A percentile compares a stretch with the other conserved stretches of the same genome.
phyloP scores from a whole-genome alignment of 2,329 filamentous ascomycete genomes.

The Endoconidiophora laricicola region DNA sequence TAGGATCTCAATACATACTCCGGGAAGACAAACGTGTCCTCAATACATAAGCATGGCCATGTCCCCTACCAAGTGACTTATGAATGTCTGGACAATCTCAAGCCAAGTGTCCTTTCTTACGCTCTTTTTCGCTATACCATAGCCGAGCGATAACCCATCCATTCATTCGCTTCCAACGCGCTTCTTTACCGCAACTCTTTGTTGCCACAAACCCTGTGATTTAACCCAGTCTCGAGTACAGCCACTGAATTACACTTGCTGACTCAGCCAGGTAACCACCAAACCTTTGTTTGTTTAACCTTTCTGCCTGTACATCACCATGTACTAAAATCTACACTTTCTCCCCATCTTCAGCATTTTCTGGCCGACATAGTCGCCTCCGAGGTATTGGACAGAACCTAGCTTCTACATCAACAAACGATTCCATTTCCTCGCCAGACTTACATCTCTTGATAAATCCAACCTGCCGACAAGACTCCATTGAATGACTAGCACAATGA shows the following conservation, averaged over 20 bases:
- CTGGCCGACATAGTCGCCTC: constrained; percentile 2
- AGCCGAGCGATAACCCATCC: not conserved
- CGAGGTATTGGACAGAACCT: constrained; percentile 4
- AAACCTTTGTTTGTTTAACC: constrained; percentile 5
- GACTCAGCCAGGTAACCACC: constrained; percentile 9
- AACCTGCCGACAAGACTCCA: not conserved
- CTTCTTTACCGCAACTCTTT: not conserved
- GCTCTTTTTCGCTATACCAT: not conserved
- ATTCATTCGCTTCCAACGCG: not conserved
- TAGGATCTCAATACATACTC: not conserved
- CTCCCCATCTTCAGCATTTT: not conserved
- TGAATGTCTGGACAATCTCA: constrained; percentile 5
- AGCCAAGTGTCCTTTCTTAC: constrained; percentile 12
- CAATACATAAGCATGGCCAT: constrained; percentile 13
- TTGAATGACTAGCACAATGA: constrained; percentile 16
- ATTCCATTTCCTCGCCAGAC: not conserved
- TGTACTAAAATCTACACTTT: not conserved
- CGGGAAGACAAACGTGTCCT: constrained; percentile 13
- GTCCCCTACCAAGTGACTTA: constrained; percentile 1
- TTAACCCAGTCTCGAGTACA: constrained; percentile 5
- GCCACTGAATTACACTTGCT: not conserved
- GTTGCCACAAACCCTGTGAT: not conserved
- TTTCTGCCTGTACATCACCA: not conserved
- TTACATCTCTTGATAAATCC: not conserved
- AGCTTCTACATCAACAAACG: constrained; percentile 2